These are phyloP conservation scores for Jimgerdemannia lactiflua DNA, from an alignment of 192 early-diverging fungal species.

Conservation along the genomic window DNA sequence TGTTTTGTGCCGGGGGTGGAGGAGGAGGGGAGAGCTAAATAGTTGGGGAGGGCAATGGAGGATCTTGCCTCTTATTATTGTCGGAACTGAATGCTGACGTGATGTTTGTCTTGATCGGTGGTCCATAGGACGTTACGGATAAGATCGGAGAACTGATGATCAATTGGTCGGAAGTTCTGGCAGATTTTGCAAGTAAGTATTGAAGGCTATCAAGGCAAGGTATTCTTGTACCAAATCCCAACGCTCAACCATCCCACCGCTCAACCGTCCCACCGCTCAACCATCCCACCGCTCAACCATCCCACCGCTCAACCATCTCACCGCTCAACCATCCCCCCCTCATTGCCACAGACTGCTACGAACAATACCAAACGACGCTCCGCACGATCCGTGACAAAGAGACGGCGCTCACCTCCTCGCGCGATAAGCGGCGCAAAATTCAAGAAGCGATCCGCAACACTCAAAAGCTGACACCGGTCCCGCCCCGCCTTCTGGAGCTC, in stretches of 20 bases:
- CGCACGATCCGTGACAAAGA: constrained; percentile 26
- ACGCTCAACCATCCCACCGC: too few species aligned
- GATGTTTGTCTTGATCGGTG: not conserved
- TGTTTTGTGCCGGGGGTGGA: too few species aligned
- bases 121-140: constrained; percentile 27
- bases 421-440: constrained; percentile 20
- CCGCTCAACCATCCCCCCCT: not conserved
- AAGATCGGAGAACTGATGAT: constrained; percentile 23
- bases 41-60: too few species aligned
- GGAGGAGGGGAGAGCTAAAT: too few species aligned
- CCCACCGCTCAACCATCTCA: constrained; percentile 1
- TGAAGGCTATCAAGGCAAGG: too few species aligned
- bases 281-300: too few species aligned
- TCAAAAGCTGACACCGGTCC: constrained; percentile 15
- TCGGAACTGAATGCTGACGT: constrained; percentile 1
- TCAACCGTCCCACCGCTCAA: too few species aligned
- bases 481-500: constrained; percentile 14
- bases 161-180: constrained; percentile 22
- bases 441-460: constrained; percentile 16
- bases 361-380: constrained; percentile 26
- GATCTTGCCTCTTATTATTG: too few species aligned
- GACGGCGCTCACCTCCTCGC: not conserved
- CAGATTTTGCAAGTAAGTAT: constrained; percentile 22
- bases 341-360: constrained; percentile 12
- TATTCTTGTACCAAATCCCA: too few species aligned